Evolutionary conservation across 1,139 yeast species (phyloP), one percentile per base, ranked within the genome.

Genomic region (Kluyveromyces sp.): DNA sequence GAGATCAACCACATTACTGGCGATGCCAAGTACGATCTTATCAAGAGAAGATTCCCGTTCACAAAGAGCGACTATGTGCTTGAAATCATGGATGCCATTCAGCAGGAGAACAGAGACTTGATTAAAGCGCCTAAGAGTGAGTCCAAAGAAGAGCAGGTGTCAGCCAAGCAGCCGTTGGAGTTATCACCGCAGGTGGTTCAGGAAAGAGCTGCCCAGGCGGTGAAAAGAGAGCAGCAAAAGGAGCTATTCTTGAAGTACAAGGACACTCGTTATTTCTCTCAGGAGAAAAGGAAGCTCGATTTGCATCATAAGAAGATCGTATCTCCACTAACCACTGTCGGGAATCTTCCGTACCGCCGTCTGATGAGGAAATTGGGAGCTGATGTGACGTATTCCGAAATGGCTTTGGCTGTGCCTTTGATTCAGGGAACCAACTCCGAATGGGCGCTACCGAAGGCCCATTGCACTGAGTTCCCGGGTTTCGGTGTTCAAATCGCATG

Each of bases 381-480:
- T 4, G 97, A 92, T 57, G 76, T 89, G 13, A 92, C 98, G 0
- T 92, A 86, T 62, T 77, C 92, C 39, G 99, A 92, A 66, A 94
- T 92, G 98, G 97, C 97, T 0, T 73, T 92, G 35, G 69, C 57
- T 1, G 69, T 85, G 39, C 96, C 98, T 1, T 69, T 92, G 44
- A 69, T 92, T 35, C 95, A 86, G 61, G 98, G 96, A 16, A 77
- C 83, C 33, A 86, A 87, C 60, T 78, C 95, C 2, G 99, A 92
- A 65, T 92, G 99, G 99, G 99, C 99, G 0, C 71, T 92, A 41
- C 88, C 96, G 22, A 83, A 92, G 56, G 94, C 96, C 2, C 97
- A 92, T 60, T 62, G 68, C 19, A 67, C 78, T 4, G 99, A 92
- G 63, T 72, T 74, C 48, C 95, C 94, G 3, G 94, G 94, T 0